These are phyloP conservation scores for Phytophthora fragariaefolia DNA, from an alignment of 352 stramenopile species.

Conservation along the genomic window DNA sequence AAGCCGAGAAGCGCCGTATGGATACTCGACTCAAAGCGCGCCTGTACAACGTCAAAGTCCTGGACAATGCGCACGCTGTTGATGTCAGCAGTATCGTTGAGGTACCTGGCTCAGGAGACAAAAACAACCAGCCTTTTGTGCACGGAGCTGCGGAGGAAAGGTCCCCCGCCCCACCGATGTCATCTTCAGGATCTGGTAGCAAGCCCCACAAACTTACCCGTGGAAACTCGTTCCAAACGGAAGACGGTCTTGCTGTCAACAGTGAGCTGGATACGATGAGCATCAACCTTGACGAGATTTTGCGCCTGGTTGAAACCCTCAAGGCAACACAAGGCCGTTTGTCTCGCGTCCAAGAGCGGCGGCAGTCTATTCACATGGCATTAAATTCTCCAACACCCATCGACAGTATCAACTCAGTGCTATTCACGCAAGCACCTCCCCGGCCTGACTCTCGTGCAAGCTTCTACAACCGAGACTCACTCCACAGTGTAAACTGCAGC, in stretches of 20 bases:
- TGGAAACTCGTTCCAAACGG: slow-evolving; percentile 49
- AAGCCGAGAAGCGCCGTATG: slow-evolving; percentile 56
- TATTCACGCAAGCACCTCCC: slow-evolving; percentile 25
- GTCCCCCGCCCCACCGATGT: slow-evolving; percentile 4
- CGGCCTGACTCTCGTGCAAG: slow-evolving; percentile 18
- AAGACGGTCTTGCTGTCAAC: slow-evolving; percentile 49
- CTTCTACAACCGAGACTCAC: slow-evolving; percentile 21
- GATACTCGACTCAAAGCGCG: slow-evolving; percentile 56
- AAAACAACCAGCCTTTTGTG: slow-evolving; percentile 47
- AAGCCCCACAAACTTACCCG: slow-evolving; percentile 34
- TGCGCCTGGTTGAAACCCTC: slow-evolving; percentile 48
- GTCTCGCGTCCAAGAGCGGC: slow-evolving; percentile 48
- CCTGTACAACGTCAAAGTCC: slow-evolving; percentile 66
- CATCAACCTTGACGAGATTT: slow-evolving; percentile 49
- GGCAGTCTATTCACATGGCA: slow-evolving; percentile 50
- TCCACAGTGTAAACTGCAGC: slow-evolving; percentile 20
- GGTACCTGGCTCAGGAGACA: slow-evolving; percentile 29
- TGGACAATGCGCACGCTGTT: slow-evolving; percentile 70
- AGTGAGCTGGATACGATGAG: slow-evolving; percentile 60
- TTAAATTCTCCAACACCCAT: slow-evolving; percentile 29
- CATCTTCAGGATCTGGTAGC: slow-evolving; percentile 21
- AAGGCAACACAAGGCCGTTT: slow-evolving; percentile 46
- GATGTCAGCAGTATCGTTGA: slow-evolving; percentile 65
- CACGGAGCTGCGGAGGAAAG: slow-evolving; percentile 35
- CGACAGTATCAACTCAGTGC: slow-evolving; percentile 25